Conservation (phyloP, 441 rosid species). For the Hura crepitans region DNA sequence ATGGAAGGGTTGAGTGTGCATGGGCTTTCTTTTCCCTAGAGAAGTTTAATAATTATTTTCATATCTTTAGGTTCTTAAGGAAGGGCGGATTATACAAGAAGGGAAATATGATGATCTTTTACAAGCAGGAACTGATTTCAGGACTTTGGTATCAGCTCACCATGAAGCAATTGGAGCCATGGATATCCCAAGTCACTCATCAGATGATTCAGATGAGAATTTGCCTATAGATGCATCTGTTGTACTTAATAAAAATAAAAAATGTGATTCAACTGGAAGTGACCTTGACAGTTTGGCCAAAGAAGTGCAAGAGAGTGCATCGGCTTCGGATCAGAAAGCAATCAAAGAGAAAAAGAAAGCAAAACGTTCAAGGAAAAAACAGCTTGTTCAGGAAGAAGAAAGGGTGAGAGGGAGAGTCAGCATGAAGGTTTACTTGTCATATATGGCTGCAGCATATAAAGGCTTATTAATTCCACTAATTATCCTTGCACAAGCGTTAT, state of each 20-base stretch:
- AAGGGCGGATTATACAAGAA: slow-evolving; percentile 86
- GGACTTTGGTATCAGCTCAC: slow-evolving; percentile 88
- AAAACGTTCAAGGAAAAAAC: slow-evolving; percentile 84
- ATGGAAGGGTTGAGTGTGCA: neutral
- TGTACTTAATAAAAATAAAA: slow-evolving; percentile 44
- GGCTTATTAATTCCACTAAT: slow-evolving; percentile 87
- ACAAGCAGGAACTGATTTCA: slow-evolving; percentile 97
- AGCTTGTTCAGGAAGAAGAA: slow-evolving; percentile 99
- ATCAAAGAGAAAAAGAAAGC: slow-evolving; percentile 92
- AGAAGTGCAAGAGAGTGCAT: slow-evolving; percentile 79
- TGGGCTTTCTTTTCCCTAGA: neutral
- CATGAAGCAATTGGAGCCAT: slow-evolving; percentile 97
- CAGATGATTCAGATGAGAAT: slow-evolving; percentile 86
- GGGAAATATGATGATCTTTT: slow-evolving; percentile 96
- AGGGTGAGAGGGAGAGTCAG: slow-evolving; percentile 92
- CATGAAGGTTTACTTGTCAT: slow-evolving; percentile 94
- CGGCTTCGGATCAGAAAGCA: slow-evolving; percentile 73
- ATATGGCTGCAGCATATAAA: slow-evolving; percentile 97
- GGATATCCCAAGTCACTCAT: slow-evolving; percentile 81
- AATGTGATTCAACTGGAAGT: slow-evolving; percentile 52
- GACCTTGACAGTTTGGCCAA: slow-evolving; percentile 64
- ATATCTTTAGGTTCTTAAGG: slow-evolving; percentile 79
- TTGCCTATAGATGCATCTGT: slow-evolving; percentile 37
- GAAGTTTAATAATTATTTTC: neutral
- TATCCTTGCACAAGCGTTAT: slow-evolving; percentile 77